These are phyloP conservation scores for Podila clonocystis DNA, from an alignment of 192 early-diverging fungal species.

Conservation along the genomic window DNA sequence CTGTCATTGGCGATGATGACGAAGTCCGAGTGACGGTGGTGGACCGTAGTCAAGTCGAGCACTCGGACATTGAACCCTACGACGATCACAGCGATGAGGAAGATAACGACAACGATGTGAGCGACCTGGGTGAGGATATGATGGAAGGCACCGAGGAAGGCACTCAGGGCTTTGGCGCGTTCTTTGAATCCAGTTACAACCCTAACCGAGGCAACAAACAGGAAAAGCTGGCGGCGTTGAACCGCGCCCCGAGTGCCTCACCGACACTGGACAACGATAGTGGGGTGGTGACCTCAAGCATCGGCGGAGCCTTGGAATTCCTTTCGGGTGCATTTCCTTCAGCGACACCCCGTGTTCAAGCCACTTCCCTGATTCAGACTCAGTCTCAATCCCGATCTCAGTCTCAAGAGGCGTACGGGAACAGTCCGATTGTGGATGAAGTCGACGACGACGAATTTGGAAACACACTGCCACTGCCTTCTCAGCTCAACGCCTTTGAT, in stretches of 20 bases:
- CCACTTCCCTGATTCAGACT: neutral
- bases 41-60: conserved; percentile 10
- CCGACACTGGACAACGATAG: neutral
- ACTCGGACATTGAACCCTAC: conserved; percentile 9
- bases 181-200: conserved; percentile 19
- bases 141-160: neutral
- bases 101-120: conserved; percentile 4
- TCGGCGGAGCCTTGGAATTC: neutral
- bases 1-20: conserved; percentile 4
- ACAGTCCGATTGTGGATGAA: neutral
- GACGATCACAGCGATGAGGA: neutral
- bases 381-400: neutral
- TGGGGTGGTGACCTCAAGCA: neutral
- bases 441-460: neutral
- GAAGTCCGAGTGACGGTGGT: conserved; percentile 21
- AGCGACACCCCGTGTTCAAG: neutral
- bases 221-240: neutral
- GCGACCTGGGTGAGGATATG: conserved; percentile 9
- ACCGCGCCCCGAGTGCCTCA: conserved; percentile 1
- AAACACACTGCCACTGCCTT: neutral
- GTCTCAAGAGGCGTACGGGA: neutral
- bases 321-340: neutral
- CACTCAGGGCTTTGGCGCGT: conserved; percentile 18
- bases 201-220: conserved; percentile 5
- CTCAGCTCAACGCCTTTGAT: conserved; percentile 27